Evolutionary conservation across 2,329 filamentous ascomycete species (phyloP), one percentile per base, ranked within the genome.

Genomic region (Karstenula rhodostoma): DNA sequence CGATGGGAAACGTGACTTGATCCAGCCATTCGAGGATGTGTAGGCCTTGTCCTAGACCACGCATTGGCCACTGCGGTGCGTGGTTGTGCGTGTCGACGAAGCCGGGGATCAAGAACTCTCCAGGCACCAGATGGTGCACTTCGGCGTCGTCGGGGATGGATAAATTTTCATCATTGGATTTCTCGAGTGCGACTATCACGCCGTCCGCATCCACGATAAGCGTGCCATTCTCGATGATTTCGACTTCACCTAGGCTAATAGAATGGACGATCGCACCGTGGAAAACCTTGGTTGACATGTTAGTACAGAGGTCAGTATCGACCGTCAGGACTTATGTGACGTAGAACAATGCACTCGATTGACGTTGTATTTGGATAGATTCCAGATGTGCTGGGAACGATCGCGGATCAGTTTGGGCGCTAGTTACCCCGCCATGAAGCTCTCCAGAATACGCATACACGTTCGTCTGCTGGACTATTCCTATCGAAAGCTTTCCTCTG

Each of bases 41-140:
- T 19, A 60, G 8, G 7, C 80, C 79, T 55, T 79, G 78, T 5
- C 81, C 81, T 3, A 79, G 70, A 6, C 81, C 81, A 19, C 81
- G 77, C 62, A 82, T 81, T 23, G 80, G 74, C 78, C 80, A 84
- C 73, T 85, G 83, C 2, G 88, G 88, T 0, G 89, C 88, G 68
- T 91, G 89, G 61, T 89, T 89, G 73, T 90, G 89, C 1, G 87
- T 90, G 77, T 90, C 88, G 56, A 90, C 78, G 67, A 88, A 85
- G 46, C 86, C 86, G 0, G 87, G 86, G 58, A 87, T 82, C 50
- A 88, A 73, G 66, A 89, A 87, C 48, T 85, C 75, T 42, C 80
- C 80, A 8, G 23, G 54, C 13, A 5, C 22, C 9, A 52, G 32
- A 15, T 42, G 49, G 22, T 42, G 22, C 2, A 52, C 17, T 40